Evolutionary conservation across 116 monocot species (phyloP).

Genomic region (Papilionanthe hybrid): DNA sequence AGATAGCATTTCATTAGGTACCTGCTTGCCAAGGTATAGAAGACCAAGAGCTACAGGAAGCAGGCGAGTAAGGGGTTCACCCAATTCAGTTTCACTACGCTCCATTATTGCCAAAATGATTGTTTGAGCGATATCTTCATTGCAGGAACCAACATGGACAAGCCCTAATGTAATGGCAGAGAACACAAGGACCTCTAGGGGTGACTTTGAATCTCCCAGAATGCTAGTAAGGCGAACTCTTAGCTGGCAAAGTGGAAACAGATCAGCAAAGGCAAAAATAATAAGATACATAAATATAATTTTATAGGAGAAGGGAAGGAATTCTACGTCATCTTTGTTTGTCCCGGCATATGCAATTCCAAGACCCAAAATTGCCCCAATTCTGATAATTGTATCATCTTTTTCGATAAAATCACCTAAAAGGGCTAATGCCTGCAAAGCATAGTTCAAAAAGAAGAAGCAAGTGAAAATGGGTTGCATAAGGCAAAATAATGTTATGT

Average conservation of each 20-base stretch:
- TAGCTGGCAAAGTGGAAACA: constrained; percentile 34
- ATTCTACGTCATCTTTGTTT: constrained; percentile 77
- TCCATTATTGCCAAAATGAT: constrained; percentile 93
- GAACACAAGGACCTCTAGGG: constrained; percentile 87
- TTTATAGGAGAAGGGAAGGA: neutral
- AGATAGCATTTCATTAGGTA: constrained; percentile 10
- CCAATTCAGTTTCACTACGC: constrained; percentile 77
- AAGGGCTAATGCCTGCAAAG: constrained; percentile 73
- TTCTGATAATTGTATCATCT: constrained; percentile 71
- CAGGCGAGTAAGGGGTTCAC: constrained; percentile 74
- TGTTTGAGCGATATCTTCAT: constrained; percentile 90
- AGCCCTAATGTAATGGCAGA: constrained; percentile 79
- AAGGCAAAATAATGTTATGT: neutral
- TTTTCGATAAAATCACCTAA: constrained; percentile 69
- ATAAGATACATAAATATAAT: neutral
- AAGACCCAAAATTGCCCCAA: constrained; percentile 94
- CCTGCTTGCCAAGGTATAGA: constrained; percentile 98
- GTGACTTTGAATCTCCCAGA: constrained; percentile 64
- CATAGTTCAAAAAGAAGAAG: neutral
- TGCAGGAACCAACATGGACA: constrained; percentile 92
- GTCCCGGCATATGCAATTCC: constrained; percentile 99
- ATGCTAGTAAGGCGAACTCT: constrained; percentile 49
- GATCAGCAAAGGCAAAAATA: constrained; percentile 6
- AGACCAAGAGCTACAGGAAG: constrained; percentile 96
- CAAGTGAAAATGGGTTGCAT: neutral